A percentile compares a stretch with the other conserved stretches of the same genome.
Conservation (phyloP, 345 rosid species). For the Moricandia moricandioides region DNA sequence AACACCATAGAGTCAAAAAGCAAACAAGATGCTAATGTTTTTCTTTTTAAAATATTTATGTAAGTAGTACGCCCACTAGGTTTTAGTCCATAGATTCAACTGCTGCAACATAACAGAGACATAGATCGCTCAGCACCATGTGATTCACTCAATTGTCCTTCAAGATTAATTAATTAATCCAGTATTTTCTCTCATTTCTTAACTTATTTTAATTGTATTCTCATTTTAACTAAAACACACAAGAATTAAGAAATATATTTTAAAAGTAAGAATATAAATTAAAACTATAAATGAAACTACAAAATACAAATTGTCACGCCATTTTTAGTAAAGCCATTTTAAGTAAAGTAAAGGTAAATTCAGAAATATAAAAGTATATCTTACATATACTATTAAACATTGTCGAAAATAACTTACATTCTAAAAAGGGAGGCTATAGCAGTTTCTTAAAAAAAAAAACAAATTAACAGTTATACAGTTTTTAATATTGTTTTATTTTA, state of each 20-base stretch:
- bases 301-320: neutral
- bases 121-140: constrained; percentile 31
- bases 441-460: neutral
- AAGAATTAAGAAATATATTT: neutral
- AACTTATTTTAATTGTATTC: neutral
- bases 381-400: neutral
- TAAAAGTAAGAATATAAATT: neutral
- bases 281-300: neutral
- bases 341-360: neutral
- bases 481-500: neutral
- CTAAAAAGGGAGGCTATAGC: neutral
- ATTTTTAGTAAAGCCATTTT: neutral
- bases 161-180: constrained; percentile 9
- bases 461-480: neutral
- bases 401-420: neutral
- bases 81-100: constrained; percentile 26
- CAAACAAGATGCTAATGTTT: constrained; percentile 28
- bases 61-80: constrained; percentile 10
- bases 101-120: constrained; percentile 29
- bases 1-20: constrained; percentile 2
- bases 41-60: neutral
- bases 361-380: neutral
- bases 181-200: neutral
- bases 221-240: neutral
- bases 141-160: constrained; percentile 21